phyloP scores from a whole-genome alignment of 768 basidiomycete species.

The Termitomyces sp. region DNA sequence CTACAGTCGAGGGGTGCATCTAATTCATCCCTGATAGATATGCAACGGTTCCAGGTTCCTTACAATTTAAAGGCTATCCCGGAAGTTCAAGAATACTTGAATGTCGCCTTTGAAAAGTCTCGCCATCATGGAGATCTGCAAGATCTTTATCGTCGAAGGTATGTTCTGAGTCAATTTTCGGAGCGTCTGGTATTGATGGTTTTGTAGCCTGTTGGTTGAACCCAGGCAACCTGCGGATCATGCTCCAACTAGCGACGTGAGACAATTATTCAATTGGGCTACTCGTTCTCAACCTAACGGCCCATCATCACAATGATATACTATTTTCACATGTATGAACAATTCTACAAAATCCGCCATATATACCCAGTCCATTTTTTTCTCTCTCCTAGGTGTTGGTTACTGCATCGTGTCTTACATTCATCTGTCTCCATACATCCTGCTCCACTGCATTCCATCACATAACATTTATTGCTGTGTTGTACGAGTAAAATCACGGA shows the following conservation, averaged over 20 bases:
- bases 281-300: slow-evolving; percentile 45
- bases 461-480: slow-evolving; percentile 17
- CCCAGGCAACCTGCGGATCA: slow-evolving; percentile 75
- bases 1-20: neutral
- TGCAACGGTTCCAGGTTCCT: slow-evolving; percentile 86
- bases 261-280: slow-evolving; percentile 77
- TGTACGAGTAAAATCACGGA: slow-evolving; percentile 14
- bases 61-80: slow-evolving; percentile 86
- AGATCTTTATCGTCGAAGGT: slow-evolving; percentile 85
- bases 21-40: slow-evolving; percentile 42
- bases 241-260: slow-evolving; percentile 60
- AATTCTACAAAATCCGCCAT: slow-evolving; percentile 7
- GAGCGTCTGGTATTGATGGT: slow-evolving; percentile 3
- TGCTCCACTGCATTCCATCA: slow-evolving; percentile 9
- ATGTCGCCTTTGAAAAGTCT: slow-evolving; percentile 67
- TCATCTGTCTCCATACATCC: slow-evolving; percentile 11
- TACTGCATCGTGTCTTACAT: slow-evolving; percentile 12
- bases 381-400: slow-evolving; percentile 12
- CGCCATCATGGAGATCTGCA: slow-evolving; percentile 77
- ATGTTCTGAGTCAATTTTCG: slow-evolving; percentile 37
- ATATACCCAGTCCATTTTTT: slow-evolving; percentile 11
- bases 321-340: slow-evolving; percentile 39
- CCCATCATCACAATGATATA: slow-evolving; percentile 24
- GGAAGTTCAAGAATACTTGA: slow-evolving; percentile 81
- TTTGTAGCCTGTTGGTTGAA: slow-evolving; percentile 67